A percentile compares a stretch with the other conserved stretches of the same genome.
phyloP scores from a whole-genome alignment of 1,284 basidiomycete genomes.

The Chondrostereum purpureum region DNA sequence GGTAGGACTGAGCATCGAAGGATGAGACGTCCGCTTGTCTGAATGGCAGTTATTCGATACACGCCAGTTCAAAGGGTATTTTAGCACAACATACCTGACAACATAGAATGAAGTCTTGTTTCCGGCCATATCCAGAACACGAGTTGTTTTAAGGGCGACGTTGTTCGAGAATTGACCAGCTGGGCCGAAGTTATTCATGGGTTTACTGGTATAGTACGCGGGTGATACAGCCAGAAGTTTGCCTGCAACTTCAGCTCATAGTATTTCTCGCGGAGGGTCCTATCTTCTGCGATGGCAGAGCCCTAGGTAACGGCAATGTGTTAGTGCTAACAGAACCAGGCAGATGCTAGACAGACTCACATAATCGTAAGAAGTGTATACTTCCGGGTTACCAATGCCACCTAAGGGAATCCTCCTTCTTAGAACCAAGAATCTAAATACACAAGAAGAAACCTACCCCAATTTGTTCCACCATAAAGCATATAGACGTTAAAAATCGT shows the following conservation, averaged over 20 bases:
- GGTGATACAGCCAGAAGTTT: constrained; percentile 32
- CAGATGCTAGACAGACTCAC: constrained; percentile 18
- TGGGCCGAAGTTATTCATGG: constrained; percentile 30
- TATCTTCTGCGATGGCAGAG: constrained; percentile 40
- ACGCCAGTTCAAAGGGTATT: neutral
- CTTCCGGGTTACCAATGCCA: constrained; percentile 37
- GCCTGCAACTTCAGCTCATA: constrained; percentile 43
- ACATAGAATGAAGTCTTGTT: constrained; percentile 41
- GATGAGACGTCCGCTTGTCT: constrained; percentile 35
- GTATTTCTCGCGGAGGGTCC: constrained; percentile 42
- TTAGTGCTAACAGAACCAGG: neutral
- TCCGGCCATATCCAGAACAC: constrained; percentile 37
- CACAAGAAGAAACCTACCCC: constrained; percentile 25
- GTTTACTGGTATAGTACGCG: constrained; percentile 38
- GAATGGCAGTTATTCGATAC: neutral
- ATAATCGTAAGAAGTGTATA: constrained; percentile 45
- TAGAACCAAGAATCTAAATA: neutral
- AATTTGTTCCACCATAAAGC: constrained; percentile 45
- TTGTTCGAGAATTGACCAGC: constrained; percentile 41
- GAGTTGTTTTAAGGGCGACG: constrained; percentile 37
- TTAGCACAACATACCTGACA: constrained; percentile 28
- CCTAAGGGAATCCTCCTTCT: constrained; percentile 9
- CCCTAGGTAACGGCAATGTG: constrained; percentile 27
- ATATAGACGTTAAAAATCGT: constrained; percentile 42
- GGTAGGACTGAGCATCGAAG: constrained; percentile 28